Evolutionary conservation across 352 stramenopile genomes (phyloP).

Genomic region (Globisporangium ultimum): DNA sequence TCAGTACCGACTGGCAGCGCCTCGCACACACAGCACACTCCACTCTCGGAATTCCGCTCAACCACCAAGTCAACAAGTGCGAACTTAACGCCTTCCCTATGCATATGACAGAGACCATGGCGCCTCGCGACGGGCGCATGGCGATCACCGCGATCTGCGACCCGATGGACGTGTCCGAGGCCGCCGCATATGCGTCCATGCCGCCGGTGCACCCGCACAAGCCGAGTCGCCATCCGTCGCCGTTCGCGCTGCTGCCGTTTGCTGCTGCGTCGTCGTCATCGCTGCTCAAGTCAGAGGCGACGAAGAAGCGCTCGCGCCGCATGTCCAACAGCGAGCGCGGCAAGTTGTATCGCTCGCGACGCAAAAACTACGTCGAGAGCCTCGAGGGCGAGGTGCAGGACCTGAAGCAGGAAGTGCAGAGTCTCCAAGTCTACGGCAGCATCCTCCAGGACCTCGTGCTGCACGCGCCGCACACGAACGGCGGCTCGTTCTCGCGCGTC

Average conservation of each 20-base stretch:
- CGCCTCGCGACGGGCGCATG: constrained; percentile 12
- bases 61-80: background rate
- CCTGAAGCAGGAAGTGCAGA: constrained; percentile 20
- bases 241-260: constrained; percentile 4
- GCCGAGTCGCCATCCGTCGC: background rate
- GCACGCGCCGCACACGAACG: constrained; percentile 1
- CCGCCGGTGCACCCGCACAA: background rate
- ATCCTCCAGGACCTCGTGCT: constrained; percentile 17
- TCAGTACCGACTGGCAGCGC: too few relatives aligned
- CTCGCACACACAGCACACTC: too few relatives aligned
- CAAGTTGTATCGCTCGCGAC: constrained; percentile 30
- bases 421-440: constrained; percentile 18
- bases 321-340: constrained; percentile 36
- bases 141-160: constrained; percentile 13
- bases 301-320: constrained; percentile 8
- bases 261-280: background rate
- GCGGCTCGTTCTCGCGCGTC: constrained; percentile 9
- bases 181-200: constrained; percentile 5
- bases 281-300: constrained; percentile 1
- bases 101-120: background rate
- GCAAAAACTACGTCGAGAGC: constrained; percentile 28
- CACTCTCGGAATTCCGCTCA: too few relatives aligned
- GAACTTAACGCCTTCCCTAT: background rate
- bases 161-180: background rate
- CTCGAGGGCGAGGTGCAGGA: constrained; percentile 22